A percentile compares a stretch with the other conserved stretches of the same genome.
phyloP scores from a whole-genome alignment of 208 protist genomes.

The Crithidia fasciculata region DNA sequence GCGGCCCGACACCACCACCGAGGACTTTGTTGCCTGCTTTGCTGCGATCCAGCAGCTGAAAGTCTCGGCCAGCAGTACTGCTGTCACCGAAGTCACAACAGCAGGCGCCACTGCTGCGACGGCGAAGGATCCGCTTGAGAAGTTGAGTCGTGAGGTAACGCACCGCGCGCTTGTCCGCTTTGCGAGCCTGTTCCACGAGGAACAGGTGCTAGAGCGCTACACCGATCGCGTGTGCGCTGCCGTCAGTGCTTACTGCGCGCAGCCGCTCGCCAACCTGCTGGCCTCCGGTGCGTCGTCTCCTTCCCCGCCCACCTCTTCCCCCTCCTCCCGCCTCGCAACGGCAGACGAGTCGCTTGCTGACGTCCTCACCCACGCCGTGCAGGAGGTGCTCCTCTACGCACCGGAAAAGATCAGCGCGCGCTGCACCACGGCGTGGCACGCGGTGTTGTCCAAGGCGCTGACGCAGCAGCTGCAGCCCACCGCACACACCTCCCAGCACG shows the following conservation, averaged over 20 bases:
- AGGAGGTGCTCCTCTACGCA: slow-evolving; percentile 50
- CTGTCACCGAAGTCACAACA: background rate
- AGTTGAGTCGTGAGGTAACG: slow-evolving; percentile 25
- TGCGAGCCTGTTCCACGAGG: slow-evolving; percentile 31
- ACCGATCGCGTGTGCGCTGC: slow-evolving; percentile 22
- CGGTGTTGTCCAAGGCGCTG: slow-evolving; percentile 35
- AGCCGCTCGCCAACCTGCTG: slow-evolving; percentile 19
- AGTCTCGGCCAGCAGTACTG: slow-evolving; percentile 13
- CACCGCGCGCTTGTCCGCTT: slow-evolving; percentile 27
- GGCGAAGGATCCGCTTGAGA: slow-evolving; percentile 27
- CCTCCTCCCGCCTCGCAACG: background rate
- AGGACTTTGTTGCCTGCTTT: slow-evolving; percentile 46
- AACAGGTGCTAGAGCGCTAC: slow-evolving; percentile 30
- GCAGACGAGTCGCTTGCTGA: slow-evolving; percentile 14
- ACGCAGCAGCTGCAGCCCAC: slow-evolving; percentile 21
- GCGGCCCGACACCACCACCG: slow-evolving; percentile 24
- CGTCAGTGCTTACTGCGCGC: slow-evolving; percentile 21
- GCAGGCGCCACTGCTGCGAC: background rate
- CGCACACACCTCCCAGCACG: slow-evolving; percentile 13
- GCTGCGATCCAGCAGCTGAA: slow-evolving; percentile 48
- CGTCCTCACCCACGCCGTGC: slow-evolving; percentile 17
- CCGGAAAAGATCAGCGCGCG: slow-evolving; percentile 53
- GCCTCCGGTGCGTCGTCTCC: background rate
- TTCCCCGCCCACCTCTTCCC: background rate
- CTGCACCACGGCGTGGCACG: slow-evolving; percentile 49